These are phyloP conservation scores for Suillus sp. DNA, from an alignment of 768 basidiomycete genomes.

Conservation along the genomic window DNA sequence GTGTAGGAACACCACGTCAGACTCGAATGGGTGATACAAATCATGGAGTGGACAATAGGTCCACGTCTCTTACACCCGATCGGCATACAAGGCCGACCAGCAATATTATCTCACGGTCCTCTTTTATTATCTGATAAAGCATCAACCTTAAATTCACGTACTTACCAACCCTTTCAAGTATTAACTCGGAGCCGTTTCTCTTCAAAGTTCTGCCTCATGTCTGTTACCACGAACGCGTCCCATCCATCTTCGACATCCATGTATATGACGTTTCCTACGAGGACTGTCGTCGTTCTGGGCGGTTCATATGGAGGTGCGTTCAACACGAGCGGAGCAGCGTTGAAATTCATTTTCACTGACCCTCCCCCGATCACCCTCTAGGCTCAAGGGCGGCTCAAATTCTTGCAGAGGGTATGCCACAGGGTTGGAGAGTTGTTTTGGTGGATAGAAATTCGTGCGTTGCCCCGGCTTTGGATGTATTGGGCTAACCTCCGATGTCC, in stretches of 20 bases:
- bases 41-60: too few relatives aligned
- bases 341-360: conserved; percentile 13
- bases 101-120: too few relatives aligned
- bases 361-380: conserved; percentile 19
- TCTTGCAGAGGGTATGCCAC: conserved; percentile 50
- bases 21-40: too few relatives aligned
- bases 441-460: conserved; percentile 63
- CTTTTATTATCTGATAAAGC: background rate
- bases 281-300: conserved; percentile 56
- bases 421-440: conserved; percentile 55
- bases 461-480: background rate
- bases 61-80: too few relatives aligned
- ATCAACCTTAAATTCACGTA: background rate
- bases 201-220: background rate
- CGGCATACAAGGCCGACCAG: too few relatives aligned
- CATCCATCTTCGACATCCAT: background rate
- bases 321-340: conserved; percentile 8
- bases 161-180: background rate
- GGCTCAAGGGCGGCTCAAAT: conserved; percentile 52
- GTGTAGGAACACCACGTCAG: too few relatives aligned
- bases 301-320: conserved; percentile 55
- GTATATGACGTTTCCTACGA: conserved; percentile 7
- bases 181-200: background rate
- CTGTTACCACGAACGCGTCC: background rate
- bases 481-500: background rate